phyloP scores from a whole-genome alignment of 495 filamentous ascomycete species.

The Friedmanniomyces simplex region DNA sequence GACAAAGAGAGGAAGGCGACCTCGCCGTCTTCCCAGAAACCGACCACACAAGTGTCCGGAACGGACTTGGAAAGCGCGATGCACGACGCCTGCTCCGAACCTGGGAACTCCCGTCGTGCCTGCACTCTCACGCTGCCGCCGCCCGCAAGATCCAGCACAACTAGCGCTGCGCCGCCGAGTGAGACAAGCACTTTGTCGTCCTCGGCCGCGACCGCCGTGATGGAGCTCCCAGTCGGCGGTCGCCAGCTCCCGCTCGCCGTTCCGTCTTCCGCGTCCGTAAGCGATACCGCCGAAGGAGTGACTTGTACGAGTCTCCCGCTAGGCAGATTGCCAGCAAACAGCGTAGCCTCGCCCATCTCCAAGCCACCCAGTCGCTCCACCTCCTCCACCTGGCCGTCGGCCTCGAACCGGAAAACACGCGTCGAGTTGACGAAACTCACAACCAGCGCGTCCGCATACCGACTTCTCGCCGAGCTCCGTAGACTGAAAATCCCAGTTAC shows the following conservation, averaged over 20 bases:
- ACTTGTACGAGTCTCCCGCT: slow-evolving; percentile 48
- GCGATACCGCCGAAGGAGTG: slow-evolving; percentile 49
- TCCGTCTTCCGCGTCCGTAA: slow-evolving; percentile 60
- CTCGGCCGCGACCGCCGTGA: slow-evolving; percentile 72
- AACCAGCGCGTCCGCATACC: slow-evolving; percentile 57
- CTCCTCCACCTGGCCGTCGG: slow-evolving; percentile 75
- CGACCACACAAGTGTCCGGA: slow-evolving; percentile 54
- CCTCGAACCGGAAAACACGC: slow-evolving; percentile 65
- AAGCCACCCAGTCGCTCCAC: slow-evolving; percentile 63
- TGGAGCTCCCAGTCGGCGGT: slow-evolving; percentile 43
- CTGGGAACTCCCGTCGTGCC: slow-evolving; percentile 44
- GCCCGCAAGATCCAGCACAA: slow-evolving; percentile 51
- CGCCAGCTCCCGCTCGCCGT: slow-evolving; percentile 60
- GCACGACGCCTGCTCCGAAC: slow-evolving; percentile 67
- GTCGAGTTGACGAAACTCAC: slow-evolving; percentile 80
- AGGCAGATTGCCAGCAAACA: slow-evolving; percentile 55
- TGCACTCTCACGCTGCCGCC: slow-evolving; percentile 44
- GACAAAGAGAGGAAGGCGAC: slow-evolving; percentile 59
- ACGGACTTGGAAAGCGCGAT: slow-evolving; percentile 52
- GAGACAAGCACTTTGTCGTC: slow-evolving; percentile 58
- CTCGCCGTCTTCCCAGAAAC: slow-evolving; percentile 70
- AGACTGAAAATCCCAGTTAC: slow-evolving; percentile 61
- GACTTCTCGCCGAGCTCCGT: slow-evolving; percentile 37
- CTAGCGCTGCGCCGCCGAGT: slow-evolving; percentile 54
- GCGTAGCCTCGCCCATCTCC: slow-evolving; percentile 56